Percentiles rank a stretch among this genome's conserved stretches.
phyloP scores from a whole-genome alignment of 768 basidiomycete genomes.

The Mrakia gelida region DNA sequence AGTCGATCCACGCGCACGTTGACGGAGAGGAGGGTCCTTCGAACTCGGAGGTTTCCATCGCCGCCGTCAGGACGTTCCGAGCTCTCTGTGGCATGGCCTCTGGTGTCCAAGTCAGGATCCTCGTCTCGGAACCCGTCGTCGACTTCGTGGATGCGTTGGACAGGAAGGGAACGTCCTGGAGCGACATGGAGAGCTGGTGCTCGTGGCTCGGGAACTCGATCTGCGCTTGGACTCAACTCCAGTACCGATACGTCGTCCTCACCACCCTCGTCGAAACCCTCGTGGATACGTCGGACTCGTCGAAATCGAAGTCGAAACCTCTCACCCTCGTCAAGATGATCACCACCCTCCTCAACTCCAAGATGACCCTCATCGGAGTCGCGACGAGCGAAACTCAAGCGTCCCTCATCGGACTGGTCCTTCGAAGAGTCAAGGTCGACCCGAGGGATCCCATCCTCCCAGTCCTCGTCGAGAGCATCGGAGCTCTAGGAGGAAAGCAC shows the following conservation, averaged over 20 bases:
- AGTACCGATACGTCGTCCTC: conserved; percentile 86
- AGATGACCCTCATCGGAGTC: conserved; percentile 74
- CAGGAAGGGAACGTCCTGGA: conserved; percentile 50
- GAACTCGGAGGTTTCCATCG: conserved; percentile 65
- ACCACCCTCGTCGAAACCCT: conserved; percentile 77
- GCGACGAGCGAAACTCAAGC: conserved; percentile 85
- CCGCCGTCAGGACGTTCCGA: conserved; percentile 66
- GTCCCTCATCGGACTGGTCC: conserved; percentile 66
- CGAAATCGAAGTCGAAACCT: conserved; percentile 44
- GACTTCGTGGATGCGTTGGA: conserved; percentile 55
- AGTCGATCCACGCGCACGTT: conserved; percentile 79
- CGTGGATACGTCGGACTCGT: conserved; percentile 46
- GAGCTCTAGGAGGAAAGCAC: conserved; percentile 72
- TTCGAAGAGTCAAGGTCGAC: conserved; percentile 63
- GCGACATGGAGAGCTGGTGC: conserved; percentile 60
- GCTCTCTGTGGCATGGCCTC: conserved; percentile 71
- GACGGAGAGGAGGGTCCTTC: conserved; percentile 84
- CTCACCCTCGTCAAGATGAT: conserved; percentile 70
- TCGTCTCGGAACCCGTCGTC: conserved; percentile 67
- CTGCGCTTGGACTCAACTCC: conserved; percentile 86
- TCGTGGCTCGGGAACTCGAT: conserved; percentile 74
- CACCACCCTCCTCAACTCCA: conserved; percentile 73
- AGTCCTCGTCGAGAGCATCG: conserved; percentile 66
- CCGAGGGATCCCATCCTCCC: conserved; percentile 63
- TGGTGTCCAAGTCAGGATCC: conserved; percentile 60